Evolutionary conservation across 2,329 filamentous ascomycete species (phyloP), one percentile per base, ranked within the genome.

Genomic region (Ceratocystiopsis sp.): DNA sequence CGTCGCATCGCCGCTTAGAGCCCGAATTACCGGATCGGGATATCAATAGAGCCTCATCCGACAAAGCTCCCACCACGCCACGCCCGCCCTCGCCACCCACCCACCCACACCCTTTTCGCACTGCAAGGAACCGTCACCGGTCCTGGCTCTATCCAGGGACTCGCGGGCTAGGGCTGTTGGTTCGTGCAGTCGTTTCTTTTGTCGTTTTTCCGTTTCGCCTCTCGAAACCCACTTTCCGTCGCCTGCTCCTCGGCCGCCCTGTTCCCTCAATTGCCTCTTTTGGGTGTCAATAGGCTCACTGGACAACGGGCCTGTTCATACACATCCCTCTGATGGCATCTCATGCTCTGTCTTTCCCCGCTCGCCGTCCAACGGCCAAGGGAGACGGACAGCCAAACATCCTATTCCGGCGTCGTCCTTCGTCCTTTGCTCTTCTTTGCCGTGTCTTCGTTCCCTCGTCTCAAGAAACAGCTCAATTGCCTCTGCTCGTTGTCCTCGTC

Each of bases 11-110:
- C 37, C 16, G 39, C 32, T 32, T n/a, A 38, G 19, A 35, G 13
- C 32, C 19, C 18, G 14, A 40, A 44, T 49, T 49, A 38, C 48
- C 48, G 32, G 11, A 45, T 50, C 45, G 29, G 50, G 50, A 45
- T 50, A 3, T 51, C 40, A 51, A 51, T 51, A 51, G 45, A 46
- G 38, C 49, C 38, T 48, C 48, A 44, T 48, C 35, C 15, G 36
- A 29, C n/a, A 33, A 44, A 43, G 36, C 37, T 16, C 39, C 25
- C 11, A 37, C 18, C 29, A 9, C 12, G 18, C 36, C n/a, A n/a
- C 16, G 13, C 13, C 18, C 25, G 34, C 33, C 40, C 25, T 38
- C 32, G 36, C 25, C 38, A 41, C 39, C 40, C 35, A 45, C 35
- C 35, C 34, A 16, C 21, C n/a, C n/a, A n/a, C n/a, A n/a, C 16